Conservation (phyloP, 306 rosid genomes). For the Cucumis melo region DNA sequence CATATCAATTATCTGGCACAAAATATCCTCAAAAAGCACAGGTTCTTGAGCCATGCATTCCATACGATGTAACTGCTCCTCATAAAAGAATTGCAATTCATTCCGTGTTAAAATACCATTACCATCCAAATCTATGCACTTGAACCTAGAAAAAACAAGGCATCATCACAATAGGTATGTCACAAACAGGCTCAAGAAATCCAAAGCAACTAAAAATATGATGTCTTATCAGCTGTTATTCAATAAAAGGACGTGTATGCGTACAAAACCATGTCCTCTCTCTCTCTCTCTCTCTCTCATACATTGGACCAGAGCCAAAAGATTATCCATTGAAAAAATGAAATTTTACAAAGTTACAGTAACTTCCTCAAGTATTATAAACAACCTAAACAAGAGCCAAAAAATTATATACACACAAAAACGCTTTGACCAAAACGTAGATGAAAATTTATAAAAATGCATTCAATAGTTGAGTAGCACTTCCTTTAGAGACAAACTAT, state of each 20-base stretch:
- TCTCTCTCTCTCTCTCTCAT: no score
- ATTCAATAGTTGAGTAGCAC: neutral
- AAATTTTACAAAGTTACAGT: neutral
- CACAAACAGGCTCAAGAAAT: neutral
- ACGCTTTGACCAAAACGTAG: neutral
- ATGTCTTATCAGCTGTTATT: neutral
- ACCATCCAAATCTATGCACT: slow-evolving; percentile 95
- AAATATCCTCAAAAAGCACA: slow-evolving; percentile 94
- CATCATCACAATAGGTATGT: neutral
- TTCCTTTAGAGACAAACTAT: neutral
- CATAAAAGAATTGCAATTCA: slow-evolving; percentile 94
- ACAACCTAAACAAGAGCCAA: neutral
- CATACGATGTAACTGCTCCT: slow-evolving; percentile 99
- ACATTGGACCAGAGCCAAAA: no score
- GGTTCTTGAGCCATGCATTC: slow-evolving; percentile 99
- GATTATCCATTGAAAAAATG: neutral
- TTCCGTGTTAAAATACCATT: slow-evolving; percentile 82
- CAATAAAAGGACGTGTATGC: neutral
- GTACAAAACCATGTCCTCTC: neutral
- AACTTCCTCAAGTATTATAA: neutral
- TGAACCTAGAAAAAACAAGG: slow-evolving; percentile 53
- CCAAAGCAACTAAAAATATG: neutral
- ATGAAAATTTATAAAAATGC: neutral
- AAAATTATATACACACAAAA: neutral
- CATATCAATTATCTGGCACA: slow-evolving; percentile 98